Evolutionary conservation across 129 eudicot genomes (phyloP), one percentile per base, ranked within the genome.

Genomic region (Cynara cardunculus): DNA sequence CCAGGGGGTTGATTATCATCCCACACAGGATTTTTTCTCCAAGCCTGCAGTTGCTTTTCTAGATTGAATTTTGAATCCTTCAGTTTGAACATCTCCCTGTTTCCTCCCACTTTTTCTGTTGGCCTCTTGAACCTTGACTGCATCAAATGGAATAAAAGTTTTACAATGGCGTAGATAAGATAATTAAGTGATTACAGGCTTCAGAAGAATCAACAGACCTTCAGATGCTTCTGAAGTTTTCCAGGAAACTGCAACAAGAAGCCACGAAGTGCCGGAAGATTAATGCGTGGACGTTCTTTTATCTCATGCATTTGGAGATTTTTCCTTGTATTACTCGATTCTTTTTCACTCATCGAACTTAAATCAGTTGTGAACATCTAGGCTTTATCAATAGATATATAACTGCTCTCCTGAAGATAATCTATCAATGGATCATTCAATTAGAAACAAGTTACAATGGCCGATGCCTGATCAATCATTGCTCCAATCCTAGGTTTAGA

Each of bases 21-120:
- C 94, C 97, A 94, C 72, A 31, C 67, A 24, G 97, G 99, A 82
- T 94, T 94, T 34, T 90, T 89, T 84, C 82, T 92, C 99, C 99
- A 94, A 21, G 92, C 87, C 75, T 86, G 88, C 81, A 94, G 32
- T 87, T 94, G 99, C 89, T 86, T 88, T 53, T 88, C 92, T 70
- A 90, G 84, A 87, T 78, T 87, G 80, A 85, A 78, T 5, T 75
- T 87, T 78, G 89, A 80, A 25, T 86, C 88, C 71, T 78, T 88
- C 27, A 82, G 27, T 26, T 24, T 69, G 34, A 83, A 41, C 68
- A 72, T 61, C 22, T 31, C 85, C 49, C 86, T 61, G 44, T 44
- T 81, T 65, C 83, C 71, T 19, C 71, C 79, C 9, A 81, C 84
- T 69, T 59, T 89, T 78, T 80, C 84, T 73, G 32, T 64, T 65